Evolutionary conservation across 2,329 filamentous ascomycete genomes (phyloP).

Genomic region (Coniosporium tulheliwenetii): DNA sequence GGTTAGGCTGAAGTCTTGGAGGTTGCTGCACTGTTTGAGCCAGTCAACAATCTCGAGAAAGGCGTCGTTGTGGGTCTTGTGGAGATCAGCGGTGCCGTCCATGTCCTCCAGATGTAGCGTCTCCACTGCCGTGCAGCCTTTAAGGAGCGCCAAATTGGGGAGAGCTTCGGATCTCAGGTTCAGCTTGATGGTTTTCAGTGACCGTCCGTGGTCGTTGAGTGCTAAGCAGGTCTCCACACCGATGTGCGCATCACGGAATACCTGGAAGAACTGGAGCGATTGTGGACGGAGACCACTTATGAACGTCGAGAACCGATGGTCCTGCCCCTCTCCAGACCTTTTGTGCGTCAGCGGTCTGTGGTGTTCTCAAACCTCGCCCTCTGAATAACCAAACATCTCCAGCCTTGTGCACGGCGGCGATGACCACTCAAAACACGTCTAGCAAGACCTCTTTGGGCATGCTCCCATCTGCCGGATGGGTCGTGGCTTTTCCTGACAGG

Average conservation of each 20-base stretch:
- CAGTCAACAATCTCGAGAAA: slow-evolving; percentile 37
- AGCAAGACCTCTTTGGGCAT: too few species aligned
- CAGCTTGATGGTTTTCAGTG: slow-evolving; percentile 39
- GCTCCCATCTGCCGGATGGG: too few species aligned
- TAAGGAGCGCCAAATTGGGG: slow-evolving; percentile 31
- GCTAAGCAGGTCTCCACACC: slow-evolving; percentile 38
- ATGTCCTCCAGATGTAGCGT: slow-evolving; percentile 33
- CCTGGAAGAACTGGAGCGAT: slow-evolving; percentile 41
- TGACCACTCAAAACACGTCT: too few species aligned
- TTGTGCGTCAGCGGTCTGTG: slow-evolving; percentile 3
- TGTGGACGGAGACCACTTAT: slow-evolving; percentile 39
- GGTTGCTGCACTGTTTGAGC: slow-evolving; percentile 35
- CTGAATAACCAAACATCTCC: too few species aligned
- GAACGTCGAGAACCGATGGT: slow-evolving; percentile 43
- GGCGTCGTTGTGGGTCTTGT: slow-evolving; percentile 35
- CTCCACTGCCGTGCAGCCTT: slow-evolving; percentile 32
- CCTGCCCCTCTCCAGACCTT: slow-evolving; percentile 29
- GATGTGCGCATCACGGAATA: slow-evolving; percentile 40
- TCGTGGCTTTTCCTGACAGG: too few species aligned
- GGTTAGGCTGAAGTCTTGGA: slow-evolving; percentile 35
- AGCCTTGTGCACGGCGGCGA: too few species aligned
- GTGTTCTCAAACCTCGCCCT: too few species aligned
- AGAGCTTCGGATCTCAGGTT: slow-evolving; percentile 32
- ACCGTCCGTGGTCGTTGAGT: slow-evolving; percentile 35
- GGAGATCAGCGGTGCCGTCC: slow-evolving; percentile 27